Evolutionary conservation across 768 basidiomycete genomes (phyloP), one percentile per base, ranked within the genome.

Genomic region (Tulasnella sp.): DNA sequence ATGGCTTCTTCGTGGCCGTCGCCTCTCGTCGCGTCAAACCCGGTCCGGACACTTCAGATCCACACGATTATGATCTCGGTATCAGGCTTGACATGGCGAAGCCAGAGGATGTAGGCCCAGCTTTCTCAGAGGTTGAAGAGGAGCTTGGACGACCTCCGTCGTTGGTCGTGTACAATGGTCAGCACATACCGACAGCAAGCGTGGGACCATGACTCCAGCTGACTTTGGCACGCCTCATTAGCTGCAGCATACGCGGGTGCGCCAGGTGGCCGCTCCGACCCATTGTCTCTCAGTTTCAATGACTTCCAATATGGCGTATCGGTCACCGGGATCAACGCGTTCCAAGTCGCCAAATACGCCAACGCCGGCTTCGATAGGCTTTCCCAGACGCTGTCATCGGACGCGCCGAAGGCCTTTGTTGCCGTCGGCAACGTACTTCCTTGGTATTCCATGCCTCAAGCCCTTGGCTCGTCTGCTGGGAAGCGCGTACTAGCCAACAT

Each of bases 371-470:
- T 59, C 58, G 47, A 32, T 5, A 49, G 27, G 19, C 48, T 59
- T n/a, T 29, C n/a, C 17, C 3, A 26, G 15, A 10, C 9, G 27
- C 23, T 42, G 8, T 4, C 24, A 48, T 7, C 51, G 21, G 45
- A 32, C 23, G 43, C 23, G 2, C 29, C 48, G 17, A 26, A 32
- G 30, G 23, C 45, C 8, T 59, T 59, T n/a, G 38, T 59, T n/a
- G 58, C 50, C 17, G 49, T 32, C 5, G 58, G 58, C 32, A 59
- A 59, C 58, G 45, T 48, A 19, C 21, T 59, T 23, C 58, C 58
- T 11, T 59, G 47, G 48, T 29, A n/a, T 19, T 21, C 19, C 29
- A 17, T 34, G 4, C 58, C 47, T 26, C 4, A 50, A 26, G 17
- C 34, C 13, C 50, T 51, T 4, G 55, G 43, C 1, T 15, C 38